Evolutionary conservation across 257 asterid species (phyloP).

Genomic region (Solanum virginianum): DNA sequence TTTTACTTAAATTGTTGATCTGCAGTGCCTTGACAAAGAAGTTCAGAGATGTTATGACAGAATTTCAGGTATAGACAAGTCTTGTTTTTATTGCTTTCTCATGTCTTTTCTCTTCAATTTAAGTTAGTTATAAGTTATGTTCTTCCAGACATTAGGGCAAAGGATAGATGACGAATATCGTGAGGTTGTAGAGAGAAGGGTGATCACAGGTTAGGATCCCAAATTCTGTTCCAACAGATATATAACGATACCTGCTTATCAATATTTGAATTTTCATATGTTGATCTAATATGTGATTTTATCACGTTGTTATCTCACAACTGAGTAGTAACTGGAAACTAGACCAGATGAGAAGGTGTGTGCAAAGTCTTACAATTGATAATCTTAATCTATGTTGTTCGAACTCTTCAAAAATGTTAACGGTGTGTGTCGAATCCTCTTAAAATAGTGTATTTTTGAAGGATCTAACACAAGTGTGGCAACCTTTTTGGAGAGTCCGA

Average conservation of each 20-base stretch:
- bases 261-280: not conserved
- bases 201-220: constrained; percentile 51
- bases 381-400: not conserved
- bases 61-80: constrained; percentile 52
- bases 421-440: no score
- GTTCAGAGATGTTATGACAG: constrained; percentile 62
- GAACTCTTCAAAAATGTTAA: no score
- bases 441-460: no score
- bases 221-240: not conserved
- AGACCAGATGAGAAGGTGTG: constrained; percentile 87
- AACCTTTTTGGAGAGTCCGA: no score
- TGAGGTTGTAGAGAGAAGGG: constrained; percentile 86
- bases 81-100: not conserved
- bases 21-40: constrained; percentile 64
- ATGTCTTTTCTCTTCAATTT: not conserved
- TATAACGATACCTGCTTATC: not conserved
- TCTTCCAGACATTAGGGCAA: constrained; percentile 50
- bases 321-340: constrained; percentile 62
- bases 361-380: not conserved
- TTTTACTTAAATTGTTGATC: not conserved
- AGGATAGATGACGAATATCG: constrained; percentile 77
- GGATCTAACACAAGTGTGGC: no score
- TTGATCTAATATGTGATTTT: not conserved
- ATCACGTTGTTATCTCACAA: constrained; percentile 1
- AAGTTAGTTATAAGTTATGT: not conserved